A percentile compares a stretch with the other conserved stretches of the same genome.
These are phyloP conservation scores for Blastobotrys apis DNA, from an alignment of 1,139 yeast species.

Conservation along the genomic window DNA sequence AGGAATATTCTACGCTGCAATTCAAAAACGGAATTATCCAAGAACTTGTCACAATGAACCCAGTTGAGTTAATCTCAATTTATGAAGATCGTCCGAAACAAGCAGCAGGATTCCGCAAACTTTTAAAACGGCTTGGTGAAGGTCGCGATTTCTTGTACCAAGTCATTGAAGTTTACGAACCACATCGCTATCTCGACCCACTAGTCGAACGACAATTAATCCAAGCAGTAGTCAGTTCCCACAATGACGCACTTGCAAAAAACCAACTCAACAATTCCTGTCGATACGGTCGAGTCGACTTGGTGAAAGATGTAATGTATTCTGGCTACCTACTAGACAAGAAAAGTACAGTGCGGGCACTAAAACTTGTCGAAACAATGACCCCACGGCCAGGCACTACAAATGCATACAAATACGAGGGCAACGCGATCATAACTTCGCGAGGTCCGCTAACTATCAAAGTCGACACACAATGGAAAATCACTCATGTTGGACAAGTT, in stretches of 20 bases:
- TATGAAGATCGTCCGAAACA: conserved; percentile 44
- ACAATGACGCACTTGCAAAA: conserved; percentile 29
- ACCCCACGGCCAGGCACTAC: conserved; percentile 9
- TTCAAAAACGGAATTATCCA: conserved; percentile 38
- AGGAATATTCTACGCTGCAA: conserved; percentile 29
- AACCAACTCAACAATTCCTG: conserved; percentile 16
- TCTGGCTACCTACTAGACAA: conserved; percentile 29
- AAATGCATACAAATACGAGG: conserved; percentile 20
- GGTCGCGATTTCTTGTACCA: conserved; percentile 26
- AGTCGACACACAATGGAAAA: conserved; percentile 28
- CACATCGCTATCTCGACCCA: conserved; percentile 33
- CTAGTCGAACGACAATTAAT: conserved; percentile 32
- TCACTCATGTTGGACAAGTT: conserved; percentile 29
- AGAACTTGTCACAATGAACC: conserved; percentile 35
- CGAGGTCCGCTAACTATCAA: conserved; percentile 7
- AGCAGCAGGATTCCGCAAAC: conserved; percentile 35
- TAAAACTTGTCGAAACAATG: conserved; percentile 4
- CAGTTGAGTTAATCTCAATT: conserved; percentile 33
- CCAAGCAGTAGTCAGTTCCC: conserved; percentile 30
- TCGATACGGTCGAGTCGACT: conserved; percentile 19
- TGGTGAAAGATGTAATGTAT: conserved; percentile 28
- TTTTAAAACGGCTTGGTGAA: conserved; percentile 31
- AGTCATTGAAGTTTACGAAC: conserved; percentile 32
- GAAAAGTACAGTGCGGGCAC: conserved; percentile 19
- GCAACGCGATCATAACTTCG: conserved; percentile 17